A percentile compares a stretch with the other conserved stretches of the same genome.
Evolutionary conservation across 2,329 filamentous ascomycete species (phyloP).

Genomic region (Grosmannia penicillata): DNA sequence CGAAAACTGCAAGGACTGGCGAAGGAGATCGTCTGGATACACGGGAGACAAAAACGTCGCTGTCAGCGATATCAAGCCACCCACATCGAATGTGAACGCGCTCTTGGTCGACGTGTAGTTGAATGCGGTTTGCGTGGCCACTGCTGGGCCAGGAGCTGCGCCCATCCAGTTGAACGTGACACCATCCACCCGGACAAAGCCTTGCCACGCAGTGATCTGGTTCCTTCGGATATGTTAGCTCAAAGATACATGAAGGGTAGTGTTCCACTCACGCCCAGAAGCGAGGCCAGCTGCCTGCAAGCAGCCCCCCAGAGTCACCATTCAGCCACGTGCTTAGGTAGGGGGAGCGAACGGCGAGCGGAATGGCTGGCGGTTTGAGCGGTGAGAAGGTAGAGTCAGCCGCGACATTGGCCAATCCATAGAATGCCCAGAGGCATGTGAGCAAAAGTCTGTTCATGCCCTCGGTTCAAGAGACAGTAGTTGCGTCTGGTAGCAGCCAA

Average conservation of each 20-base stretch:
- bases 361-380: slow-evolving; percentile 23
- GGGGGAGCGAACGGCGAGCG: slow-evolving; percentile 59
- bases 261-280: slow-evolving; percentile 48
- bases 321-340: slow-evolving; percentile 60
- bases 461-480: neutral
- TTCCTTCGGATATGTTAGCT: slow-evolving; percentile 21
- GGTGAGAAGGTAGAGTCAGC: slow-evolving; percentile 15
- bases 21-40: slow-evolving; percentile 47
- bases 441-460: neutral
- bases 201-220: slow-evolving; percentile 48
- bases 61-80: slow-evolving; percentile 44
- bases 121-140: slow-evolving; percentile 46
- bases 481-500: no score
- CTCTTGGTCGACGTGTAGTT: slow-evolving; percentile 61
- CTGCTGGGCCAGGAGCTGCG: slow-evolving; percentile 27
- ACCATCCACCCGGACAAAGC: slow-evolving; percentile 54
- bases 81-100: slow-evolving; percentile 53
- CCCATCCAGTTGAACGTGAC: slow-evolving; percentile 55
- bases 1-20: slow-evolving; percentile 56
- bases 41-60: slow-evolving; percentile 59
- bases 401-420: neutral
- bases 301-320: slow-evolving; percentile 47
- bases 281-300: slow-evolving; percentile 53
- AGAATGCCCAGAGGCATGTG: neutral
- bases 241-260: neutral